A percentile compares a stretch with the other conserved stretches of the same genome.
Conservation (phyloP, 805 yeast genomes). For the Tetrapisispora namnaoensis region DNA sequence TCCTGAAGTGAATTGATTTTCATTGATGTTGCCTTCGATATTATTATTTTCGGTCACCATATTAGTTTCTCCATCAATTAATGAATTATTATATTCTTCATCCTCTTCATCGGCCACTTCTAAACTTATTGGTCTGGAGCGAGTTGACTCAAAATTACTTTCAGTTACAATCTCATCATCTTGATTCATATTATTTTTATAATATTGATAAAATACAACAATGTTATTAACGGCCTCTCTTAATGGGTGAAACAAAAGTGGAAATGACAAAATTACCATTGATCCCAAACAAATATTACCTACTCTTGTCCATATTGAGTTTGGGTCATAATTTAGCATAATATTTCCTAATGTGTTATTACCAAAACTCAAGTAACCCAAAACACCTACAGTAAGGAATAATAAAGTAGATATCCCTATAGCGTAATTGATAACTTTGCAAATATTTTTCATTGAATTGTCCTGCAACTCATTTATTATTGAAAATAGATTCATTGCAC, state of each 20-base stretch:
- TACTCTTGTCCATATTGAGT: slow-evolving; percentile 36
- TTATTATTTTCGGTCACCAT: neutral
- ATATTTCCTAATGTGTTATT: slow-evolving; percentile 54
- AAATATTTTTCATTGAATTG: slow-evolving; percentile 40
- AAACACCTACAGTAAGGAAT: slow-evolving; percentile 54
- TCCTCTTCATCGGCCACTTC: slow-evolving; percentile 6
- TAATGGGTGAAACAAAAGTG: slow-evolving; percentile 75
- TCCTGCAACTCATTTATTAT: slow-evolving; percentile 60
- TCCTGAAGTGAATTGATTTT: neutral
- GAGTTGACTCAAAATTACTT: neutral
- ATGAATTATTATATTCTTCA: slow-evolving; percentile 6
- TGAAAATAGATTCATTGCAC: slow-evolving; percentile 72
- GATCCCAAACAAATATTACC: slow-evolving; percentile 57
- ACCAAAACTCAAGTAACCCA: slow-evolving; percentile 74
- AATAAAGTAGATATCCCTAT: slow-evolving; percentile 44
- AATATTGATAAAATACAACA: slow-evolving; percentile 31
- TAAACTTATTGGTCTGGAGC: slow-evolving; percentile 9
- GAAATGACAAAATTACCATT: slow-evolving; percentile 70
- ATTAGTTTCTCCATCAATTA: neutral
- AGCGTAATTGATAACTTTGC: slow-evolving; percentile 37
- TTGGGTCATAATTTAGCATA: slow-evolving; percentile 53
- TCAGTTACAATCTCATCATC: neutral
- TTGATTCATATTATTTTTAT: neutral
- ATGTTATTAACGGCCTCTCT: slow-evolving; percentile 65
- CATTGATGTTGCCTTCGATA: slow-evolving; percentile 1